Base-by-base conservation (phyloP, 768 basidiomycete species). In the Tremella fuciformis region DNA sequence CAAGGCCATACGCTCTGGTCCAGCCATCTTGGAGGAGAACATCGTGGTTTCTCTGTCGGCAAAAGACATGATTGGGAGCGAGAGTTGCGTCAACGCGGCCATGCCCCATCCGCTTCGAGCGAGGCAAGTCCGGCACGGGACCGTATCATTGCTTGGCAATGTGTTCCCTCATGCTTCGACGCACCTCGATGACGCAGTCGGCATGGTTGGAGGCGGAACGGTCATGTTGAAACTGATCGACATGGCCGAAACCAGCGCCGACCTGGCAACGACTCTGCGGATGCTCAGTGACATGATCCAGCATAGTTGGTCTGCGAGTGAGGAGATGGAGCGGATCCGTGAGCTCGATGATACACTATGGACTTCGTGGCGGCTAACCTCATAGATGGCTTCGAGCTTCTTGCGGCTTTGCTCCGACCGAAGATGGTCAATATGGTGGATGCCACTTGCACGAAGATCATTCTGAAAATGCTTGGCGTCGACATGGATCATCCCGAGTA, bases 311-410 rank as follows among this genome's bases (percentile, higher is more conserved):
- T 84, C 89, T 67, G 91, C 90, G 68, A 92, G 89, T 37, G 92
- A 93, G 71, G 93, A 96, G 65, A 91, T 93, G 86, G 92, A 94
- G 71, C 81, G 86, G 34, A 78, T 91, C 54, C 84, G 91, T 91
- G 66, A 68, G 87, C n/a, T 46, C 22, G 16, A 41, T 41, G 39
- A 41, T 11, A 11, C 11, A 8, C 42, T 46, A 8, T 22, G n/a
- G 6, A 4, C 42, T 6, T 18, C 48, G 41, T 8, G 18, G n/a
- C 8, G n/a, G 42, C 42, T 46, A 15, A 29, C 15, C 1, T 16
- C 26, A 2, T 64, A 91, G 90, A 86, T 54, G 92, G 91, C 9
- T 97, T 93, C 66, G 92, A 94, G 53, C 85, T 91, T 38, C 80
- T 97, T 2, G 84, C 85, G 0, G 84, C 83, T 29, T 85, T 88